Evolutionary conservation across 2,329 filamentous ascomycete genomes (phyloP).

Genomic region (Pseudogymnoascus sp.): DNA sequence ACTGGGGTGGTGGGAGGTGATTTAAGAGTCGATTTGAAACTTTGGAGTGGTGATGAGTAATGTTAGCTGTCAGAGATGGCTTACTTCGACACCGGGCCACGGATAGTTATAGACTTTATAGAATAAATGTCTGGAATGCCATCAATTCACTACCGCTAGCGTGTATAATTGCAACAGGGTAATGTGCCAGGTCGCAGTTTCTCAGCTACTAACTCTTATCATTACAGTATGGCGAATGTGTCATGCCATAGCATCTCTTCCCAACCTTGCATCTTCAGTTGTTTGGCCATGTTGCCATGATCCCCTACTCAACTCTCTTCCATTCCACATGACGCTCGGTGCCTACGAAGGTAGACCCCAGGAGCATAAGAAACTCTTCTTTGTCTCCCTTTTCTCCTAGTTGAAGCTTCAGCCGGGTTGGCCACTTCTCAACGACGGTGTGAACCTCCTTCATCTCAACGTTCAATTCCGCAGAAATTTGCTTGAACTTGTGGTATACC

Average conservation of each 20-base stretch:
- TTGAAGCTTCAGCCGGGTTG: slow-evolving; percentile 22
- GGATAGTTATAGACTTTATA: not conserved
- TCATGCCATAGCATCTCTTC: not conserved
- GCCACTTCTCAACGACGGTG: slow-evolving; percentile 31
- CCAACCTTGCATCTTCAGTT: not conserved
- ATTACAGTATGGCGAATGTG: not conserved
- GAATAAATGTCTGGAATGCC: not conserved
- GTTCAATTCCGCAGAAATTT: slow-evolving; percentile 11
- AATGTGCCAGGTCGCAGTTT: not conserved
- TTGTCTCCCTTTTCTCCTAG: slow-evolving; percentile 19
- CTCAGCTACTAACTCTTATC: not conserved
- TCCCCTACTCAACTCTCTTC: slow-evolving; percentile 9
- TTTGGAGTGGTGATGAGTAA: not conserved
- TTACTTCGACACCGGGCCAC: not conserved
- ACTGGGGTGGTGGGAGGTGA: slow-evolving; percentile 69
- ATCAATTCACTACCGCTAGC: not conserved
- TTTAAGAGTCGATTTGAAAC: slow-evolving; percentile 30
- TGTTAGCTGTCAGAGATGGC: not conserved
- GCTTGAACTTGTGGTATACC: slow-evolving; percentile 10
- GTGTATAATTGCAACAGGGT: not conserved
- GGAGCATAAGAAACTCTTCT: slow-evolving; percentile 26
- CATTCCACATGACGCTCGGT: slow-evolving; percentile 29
- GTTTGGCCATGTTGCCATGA: not conserved
- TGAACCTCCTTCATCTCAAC: slow-evolving; percentile 26
- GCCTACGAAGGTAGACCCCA: slow-evolving; percentile 12